A percentile compares a stretch with the other conserved stretches of the same genome.
These are phyloP conservation scores for Harringtonia lauricola DNA, from an alignment of 2,329 filamentous ascomycete species.

Conservation along the genomic window DNA sequence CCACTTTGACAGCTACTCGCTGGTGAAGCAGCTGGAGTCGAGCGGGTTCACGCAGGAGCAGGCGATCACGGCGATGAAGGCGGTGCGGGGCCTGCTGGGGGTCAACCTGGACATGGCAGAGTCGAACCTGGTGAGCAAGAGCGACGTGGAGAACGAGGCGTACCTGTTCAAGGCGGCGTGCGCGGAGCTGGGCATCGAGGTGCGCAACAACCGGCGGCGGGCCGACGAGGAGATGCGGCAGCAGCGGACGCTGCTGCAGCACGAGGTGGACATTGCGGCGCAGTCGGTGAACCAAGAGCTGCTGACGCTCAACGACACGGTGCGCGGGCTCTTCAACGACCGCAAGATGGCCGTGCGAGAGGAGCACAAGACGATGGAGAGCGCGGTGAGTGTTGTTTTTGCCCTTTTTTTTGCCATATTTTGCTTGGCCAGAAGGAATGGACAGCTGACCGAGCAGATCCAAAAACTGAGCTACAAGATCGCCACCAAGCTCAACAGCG, in stretches of 20 bases:
- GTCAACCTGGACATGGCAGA: conserved; percentile 74
- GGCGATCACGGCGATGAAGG: conserved; percentile 85
- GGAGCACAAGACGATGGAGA: conserved; percentile 77
- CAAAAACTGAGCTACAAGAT: conserved; percentile 97
- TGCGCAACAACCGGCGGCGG: conserved; percentile 64
- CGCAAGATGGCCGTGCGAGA: conserved; percentile 84
- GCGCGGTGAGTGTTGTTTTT: conserved; percentile 44
- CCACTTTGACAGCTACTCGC: conserved; percentile 89
- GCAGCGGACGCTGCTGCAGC: conserved; percentile 76
- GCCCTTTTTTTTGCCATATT: neutral
- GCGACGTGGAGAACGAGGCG: conserved; percentile 85
- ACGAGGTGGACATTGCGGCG: conserved; percentile 86
- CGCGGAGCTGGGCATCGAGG: conserved; percentile 79
- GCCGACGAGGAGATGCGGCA: conserved; percentile 74
- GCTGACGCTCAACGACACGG: conserved; percentile 69
- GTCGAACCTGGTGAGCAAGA: conserved; percentile 73
- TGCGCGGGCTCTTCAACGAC: conserved; percentile 96
- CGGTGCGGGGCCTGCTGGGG: conserved; percentile 64
- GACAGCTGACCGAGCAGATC: conserved; percentile 38
- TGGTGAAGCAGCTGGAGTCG: conserved; percentile 67
- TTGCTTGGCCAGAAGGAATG: too few species aligned
- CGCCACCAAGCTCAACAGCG: conserved; percentile 77
- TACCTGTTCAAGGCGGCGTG: conserved; percentile 93
- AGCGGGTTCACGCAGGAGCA: conserved; percentile 65
- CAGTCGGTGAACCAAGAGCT: conserved; percentile 81